Evolutionary conservation across 164 flowering plant species (phyloP).

Genomic region (Vitis cinerea): DNA sequence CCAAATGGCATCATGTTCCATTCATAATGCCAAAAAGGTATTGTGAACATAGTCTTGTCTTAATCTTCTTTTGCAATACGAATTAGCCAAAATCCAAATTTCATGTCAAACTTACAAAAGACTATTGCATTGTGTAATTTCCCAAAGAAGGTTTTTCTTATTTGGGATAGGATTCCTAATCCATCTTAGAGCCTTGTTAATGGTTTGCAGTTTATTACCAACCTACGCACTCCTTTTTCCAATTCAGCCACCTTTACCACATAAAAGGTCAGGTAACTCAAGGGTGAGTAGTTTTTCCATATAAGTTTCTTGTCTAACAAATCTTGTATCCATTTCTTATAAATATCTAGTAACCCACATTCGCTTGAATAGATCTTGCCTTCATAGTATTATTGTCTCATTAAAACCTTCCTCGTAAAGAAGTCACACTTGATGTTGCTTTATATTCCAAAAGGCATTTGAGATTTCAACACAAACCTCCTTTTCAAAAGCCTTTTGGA

Average conservation of each 20-base stretch:
- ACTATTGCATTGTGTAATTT: neutral
- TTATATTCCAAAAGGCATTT: neutral
- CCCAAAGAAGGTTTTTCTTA: neutral
- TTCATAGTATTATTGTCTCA: neutral
- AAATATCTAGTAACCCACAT: neutral
- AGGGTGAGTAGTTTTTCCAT: neutral
- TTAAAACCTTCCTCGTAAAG: neutral
- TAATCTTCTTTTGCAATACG: neutral
- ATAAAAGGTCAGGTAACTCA: constrained; percentile 1
- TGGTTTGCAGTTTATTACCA: neutral
- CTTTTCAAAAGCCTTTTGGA: neutral
- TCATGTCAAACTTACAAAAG: constrained; percentile 7
- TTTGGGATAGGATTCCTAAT: neutral
- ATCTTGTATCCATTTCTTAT: neutral
- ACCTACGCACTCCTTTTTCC: constrained; percentile 1
- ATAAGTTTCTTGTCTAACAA: neutral
- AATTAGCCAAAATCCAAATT: neutral
- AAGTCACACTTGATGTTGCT: neutral
- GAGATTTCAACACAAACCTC: neutral
- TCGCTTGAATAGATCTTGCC: neutral
- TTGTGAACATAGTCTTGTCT: neutral
- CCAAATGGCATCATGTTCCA: constrained; percentile 4
- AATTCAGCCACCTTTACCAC: neutral
- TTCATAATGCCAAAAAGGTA: constrained; percentile 2
- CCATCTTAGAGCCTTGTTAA: neutral